These are phyloP conservation scores for Rubroshorea leprosula DNA, from an alignment of 345 rosid genomes.

Conservation along the genomic window DNA sequence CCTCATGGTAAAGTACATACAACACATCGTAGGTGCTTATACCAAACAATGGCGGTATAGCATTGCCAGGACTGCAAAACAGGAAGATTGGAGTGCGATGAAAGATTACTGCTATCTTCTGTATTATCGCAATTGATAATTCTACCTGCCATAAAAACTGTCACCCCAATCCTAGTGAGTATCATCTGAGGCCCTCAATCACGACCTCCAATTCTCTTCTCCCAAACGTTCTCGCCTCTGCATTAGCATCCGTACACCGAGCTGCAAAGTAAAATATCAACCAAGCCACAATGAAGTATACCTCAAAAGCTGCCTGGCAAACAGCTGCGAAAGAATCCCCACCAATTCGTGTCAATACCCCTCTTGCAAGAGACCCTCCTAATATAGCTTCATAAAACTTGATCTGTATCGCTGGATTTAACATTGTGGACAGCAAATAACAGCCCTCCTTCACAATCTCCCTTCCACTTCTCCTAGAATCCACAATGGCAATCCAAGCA, in stretches of 20 bases:
- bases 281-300: slow-evolving; percentile 90
- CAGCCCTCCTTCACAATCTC: slow-evolving; percentile 90
- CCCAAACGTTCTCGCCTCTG: slow-evolving; percentile 70
- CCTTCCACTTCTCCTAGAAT: slow-evolving; percentile 75
- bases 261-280: slow-evolving; percentile 70
- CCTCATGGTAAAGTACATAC: slow-evolving; percentile 34
- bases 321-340: slow-evolving; percentile 55
- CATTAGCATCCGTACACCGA: slow-evolving; percentile 62
- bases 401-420: slow-evolving; percentile 72
- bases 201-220: slow-evolving; percentile 77
- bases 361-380: slow-evolving; percentile 70
- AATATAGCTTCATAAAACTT: slow-evolving; percentile 74
- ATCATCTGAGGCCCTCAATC: slow-evolving; percentile 67
- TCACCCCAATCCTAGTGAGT: slow-evolving; percentile 17
- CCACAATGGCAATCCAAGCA: slow-evolving; percentile 81
- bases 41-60: slow-evolving; percentile 29
- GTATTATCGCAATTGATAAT: slow-evolving; percentile 25
- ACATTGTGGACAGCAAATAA: slow-evolving; percentile 57
- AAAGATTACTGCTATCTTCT: slow-evolving; percentile 26
- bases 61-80: slow-evolving; percentile 32
- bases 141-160: slow-evolving; percentile 15
- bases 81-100: slow-evolving; percentile 26
- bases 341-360: slow-evolving; percentile 40
- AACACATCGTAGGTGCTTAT: slow-evolving; percentile 21
- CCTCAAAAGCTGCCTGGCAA: slow-evolving; percentile 72